These are phyloP conservation scores for Tolypocladium ophioglossoides DNA, from an alignment of 2,329 filamentous ascomycete genomes.

Conservation along the genomic window DNA sequence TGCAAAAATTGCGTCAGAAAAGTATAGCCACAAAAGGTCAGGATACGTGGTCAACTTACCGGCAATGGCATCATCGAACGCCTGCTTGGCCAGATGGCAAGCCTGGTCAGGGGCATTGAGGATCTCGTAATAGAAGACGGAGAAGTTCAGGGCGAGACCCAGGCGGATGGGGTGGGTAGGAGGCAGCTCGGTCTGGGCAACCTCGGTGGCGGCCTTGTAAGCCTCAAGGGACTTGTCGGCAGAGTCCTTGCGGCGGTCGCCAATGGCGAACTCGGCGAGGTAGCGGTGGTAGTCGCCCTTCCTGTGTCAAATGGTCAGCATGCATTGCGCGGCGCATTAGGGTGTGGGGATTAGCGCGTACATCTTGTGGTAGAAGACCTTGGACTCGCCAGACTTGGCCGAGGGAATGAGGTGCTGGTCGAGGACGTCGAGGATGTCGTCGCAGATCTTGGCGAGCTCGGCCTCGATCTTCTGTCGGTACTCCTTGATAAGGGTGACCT, in stretches of 20 bases:
- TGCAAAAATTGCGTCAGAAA: slow-evolving; percentile 20
- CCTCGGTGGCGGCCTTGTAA: slow-evolving; percentile 94
- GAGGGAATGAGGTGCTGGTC: slow-evolving; percentile 91
- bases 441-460: slow-evolving; percentile 94
- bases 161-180: slow-evolving; percentile 97
- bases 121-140: slow-evolving; percentile 99
- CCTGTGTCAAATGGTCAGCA: slow-evolving; percentile 40
- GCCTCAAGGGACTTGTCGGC: slow-evolving; percentile 92
- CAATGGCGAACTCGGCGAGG: slow-evolving; percentile 90
- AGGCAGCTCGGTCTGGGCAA: slow-evolving; percentile 93
- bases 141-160: slow-evolving; percentile 97
- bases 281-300: slow-evolving; percentile 99
- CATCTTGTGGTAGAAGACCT: slow-evolving; percentile 99
- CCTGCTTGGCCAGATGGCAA: slow-evolving; percentile 98
- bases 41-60: slow-evolving; percentile 24
- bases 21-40: neutral
- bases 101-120: slow-evolving; percentile 96
- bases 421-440: slow-evolving; percentile 91
- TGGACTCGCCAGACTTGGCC: slow-evolving; percentile 91
- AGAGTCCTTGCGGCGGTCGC: slow-evolving; percentile 89
- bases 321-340: neutral
- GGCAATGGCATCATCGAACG: slow-evolving; percentile 96
- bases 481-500: slow-evolving; percentile 89
- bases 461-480: slow-evolving; percentile 98
- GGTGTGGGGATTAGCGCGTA: slow-evolving; percentile 20